A percentile compares a stretch with the other conserved stretches of the same genome.
phyloP scores from a whole-genome alignment of 1,284 basidiomycete species.

The Melampsora larici-populina region DNA sequence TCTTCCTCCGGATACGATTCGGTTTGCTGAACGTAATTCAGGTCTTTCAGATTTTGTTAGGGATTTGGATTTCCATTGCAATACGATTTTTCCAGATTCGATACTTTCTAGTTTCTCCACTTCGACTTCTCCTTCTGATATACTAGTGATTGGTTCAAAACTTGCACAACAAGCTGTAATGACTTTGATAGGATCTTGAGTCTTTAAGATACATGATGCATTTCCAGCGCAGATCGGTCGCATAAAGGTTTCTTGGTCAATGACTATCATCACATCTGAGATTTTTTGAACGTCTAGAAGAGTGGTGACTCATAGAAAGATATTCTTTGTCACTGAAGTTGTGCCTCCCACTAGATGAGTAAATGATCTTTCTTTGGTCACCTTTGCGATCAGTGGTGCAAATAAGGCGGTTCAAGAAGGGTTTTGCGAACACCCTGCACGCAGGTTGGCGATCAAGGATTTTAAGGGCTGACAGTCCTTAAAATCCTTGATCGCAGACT shows the following conservation, averaged over 20 bases:
- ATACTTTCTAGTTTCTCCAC: conserved; percentile 64
- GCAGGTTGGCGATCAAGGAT: too few relatives aligned
- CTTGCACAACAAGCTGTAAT: conserved; percentile 95
- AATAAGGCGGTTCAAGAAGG: too few relatives aligned
- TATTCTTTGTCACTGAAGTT: conserved; percentile 68
- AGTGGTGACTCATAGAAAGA: conserved; percentile 82
- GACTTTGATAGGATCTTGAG: conserved; percentile 78
- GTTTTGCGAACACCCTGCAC: too few relatives aligned
- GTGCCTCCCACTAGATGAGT: conserved; percentile 86
- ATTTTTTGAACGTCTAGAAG: conserved; percentile 70
- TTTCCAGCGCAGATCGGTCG: conserved; percentile 98
- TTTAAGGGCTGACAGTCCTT: too few relatives aligned
- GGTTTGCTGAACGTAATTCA: conserved; percentile 79
- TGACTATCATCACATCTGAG: conserved; percentile 87
- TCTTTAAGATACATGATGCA: conserved; percentile 87
- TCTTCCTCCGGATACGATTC: conserved; percentile 91
- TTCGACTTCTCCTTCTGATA: conserved; percentile 59
- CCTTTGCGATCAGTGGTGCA: conserved; percentile 59
- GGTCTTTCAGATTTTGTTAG: conserved; percentile 89
- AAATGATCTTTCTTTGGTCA: conserved; percentile 58
- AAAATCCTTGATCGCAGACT: too few relatives aligned
- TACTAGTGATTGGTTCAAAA: conserved; percentile 61
- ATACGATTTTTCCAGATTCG: conserved; percentile 56
- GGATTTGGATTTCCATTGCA: conserved; percentile 63
- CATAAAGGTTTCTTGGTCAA: conserved; percentile 73